phyloP scores from a whole-genome alignment of 2,329 filamentous ascomycete species.

The Beauveria varroae region DNA sequence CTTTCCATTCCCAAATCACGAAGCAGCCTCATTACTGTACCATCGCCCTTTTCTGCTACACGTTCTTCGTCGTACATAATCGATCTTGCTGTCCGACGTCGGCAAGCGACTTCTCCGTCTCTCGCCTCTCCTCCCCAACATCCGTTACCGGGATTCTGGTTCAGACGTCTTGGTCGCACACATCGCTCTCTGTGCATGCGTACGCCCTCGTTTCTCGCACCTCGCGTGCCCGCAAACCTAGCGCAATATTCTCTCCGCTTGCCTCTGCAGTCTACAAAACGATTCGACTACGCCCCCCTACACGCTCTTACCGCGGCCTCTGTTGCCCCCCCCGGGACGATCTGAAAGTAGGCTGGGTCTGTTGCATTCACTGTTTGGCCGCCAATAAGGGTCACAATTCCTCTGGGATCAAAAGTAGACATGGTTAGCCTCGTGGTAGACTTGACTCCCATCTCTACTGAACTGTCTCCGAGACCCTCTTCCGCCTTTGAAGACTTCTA shows the following conservation, averaged over 20 bases:
- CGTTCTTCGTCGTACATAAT: neutral
- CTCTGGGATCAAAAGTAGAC: conserved; percentile 16
- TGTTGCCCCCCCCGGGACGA: conserved; percentile 1
- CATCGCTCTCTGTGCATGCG: neutral
- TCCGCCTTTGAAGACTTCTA: conserved; percentile 39
- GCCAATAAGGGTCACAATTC: neutral
- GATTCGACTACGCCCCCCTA: neutral
- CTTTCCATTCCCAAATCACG: neutral
- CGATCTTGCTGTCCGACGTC: conserved; percentile 1
- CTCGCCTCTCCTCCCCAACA: neutral
- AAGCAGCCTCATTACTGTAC: neutral
- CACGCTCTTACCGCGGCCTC: neutral
- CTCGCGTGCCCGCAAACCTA: conserved; percentile 4
- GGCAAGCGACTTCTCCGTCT: neutral
- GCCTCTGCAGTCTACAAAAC: neutral
- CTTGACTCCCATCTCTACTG: conserved; percentile 33
- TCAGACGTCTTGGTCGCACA: conserved; percentile 5
- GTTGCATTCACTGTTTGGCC: neutral
- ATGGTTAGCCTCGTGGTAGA: conserved; percentile 42
- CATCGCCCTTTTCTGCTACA: neutral
- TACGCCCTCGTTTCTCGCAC: conserved; percentile 4
- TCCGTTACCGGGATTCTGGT: conserved; percentile 9
- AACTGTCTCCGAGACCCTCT: conserved; percentile 35
- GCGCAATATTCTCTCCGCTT: neutral
- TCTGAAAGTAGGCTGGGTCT: neutral